Conservation (phyloP, 371 early-diverging fungal species). For the Sporodiniella umbellata region DNA sequence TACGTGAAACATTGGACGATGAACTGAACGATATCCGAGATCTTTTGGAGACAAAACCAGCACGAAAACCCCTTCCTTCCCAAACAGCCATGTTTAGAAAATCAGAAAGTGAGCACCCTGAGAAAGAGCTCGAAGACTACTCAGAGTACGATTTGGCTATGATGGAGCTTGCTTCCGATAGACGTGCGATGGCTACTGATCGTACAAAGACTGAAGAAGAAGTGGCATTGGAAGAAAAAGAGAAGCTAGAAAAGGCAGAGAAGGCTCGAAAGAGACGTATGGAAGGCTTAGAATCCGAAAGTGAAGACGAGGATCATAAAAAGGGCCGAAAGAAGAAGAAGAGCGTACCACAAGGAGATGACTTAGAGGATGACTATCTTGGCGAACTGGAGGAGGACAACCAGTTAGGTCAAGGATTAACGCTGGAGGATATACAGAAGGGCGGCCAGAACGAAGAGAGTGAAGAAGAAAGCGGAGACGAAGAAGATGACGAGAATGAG, state of each 20-base stretch:
- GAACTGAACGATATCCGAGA: constrained; percentile 80
- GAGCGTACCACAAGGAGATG: constrained; percentile 72
- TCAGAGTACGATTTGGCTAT: constrained; percentile 77
- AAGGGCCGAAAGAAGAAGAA: constrained; percentile 46
- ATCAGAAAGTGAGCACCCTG: constrained; percentile 20
- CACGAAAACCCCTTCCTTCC: constrained; percentile 41
- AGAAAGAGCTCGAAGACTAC: constrained; percentile 34
- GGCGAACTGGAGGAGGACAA: constrained; percentile 43
- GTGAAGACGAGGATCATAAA: constrained; percentile 57
- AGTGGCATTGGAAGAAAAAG: constrained; percentile 78
- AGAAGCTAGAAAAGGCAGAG: constrained; percentile 83
- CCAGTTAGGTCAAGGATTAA: constrained; percentile 43
- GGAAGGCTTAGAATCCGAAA: constrained; percentile 74
- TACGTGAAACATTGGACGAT: constrained; percentile 81
- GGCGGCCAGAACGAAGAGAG: constrained; percentile 33
- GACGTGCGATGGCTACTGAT: constrained; percentile 86
- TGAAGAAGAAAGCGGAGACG: constrained; percentile 29
- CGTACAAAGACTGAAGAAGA: constrained; percentile 95
- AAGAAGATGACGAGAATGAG: constrained; percentile 32
- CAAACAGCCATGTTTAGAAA: constrained; percentile 40
- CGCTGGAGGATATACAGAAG: constrained; percentile 48
- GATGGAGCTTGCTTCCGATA: constrained; percentile 76
- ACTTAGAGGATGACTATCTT: constrained; percentile 76
- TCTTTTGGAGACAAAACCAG: constrained; percentile 53
- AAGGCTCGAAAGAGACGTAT: constrained; percentile 82